Conservation (phyloP, 805 yeast species). For the Starmerella kuoi region DNA sequence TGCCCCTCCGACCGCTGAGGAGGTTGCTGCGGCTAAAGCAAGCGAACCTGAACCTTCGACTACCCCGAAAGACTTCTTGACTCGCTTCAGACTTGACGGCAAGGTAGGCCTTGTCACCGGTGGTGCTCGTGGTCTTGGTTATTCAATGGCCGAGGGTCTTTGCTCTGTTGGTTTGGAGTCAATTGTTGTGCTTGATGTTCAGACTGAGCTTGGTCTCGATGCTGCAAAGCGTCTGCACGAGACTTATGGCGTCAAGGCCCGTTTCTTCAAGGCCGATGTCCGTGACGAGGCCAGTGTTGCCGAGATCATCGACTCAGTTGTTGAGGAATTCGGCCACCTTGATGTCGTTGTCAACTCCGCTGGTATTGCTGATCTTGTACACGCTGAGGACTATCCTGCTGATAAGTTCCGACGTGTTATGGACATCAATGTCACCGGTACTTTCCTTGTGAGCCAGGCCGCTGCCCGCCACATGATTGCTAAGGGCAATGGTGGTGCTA, state of each 20-base stretch:
- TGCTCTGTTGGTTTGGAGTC: slow-evolving; percentile 45
- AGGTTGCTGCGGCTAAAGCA: slow-evolving; percentile 30
- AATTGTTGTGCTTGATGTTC: slow-evolving; percentile 42
- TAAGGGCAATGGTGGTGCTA: slow-evolving; percentile 43
- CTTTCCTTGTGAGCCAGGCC: slow-evolving; percentile 53
- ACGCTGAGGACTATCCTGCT: slow-evolving; percentile 57
- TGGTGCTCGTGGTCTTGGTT: slow-evolving; percentile 57
- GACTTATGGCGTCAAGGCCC: slow-evolving; percentile 43
- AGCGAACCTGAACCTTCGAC: slow-evolving; percentile 26
- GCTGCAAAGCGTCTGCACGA: slow-evolving; percentile 44
- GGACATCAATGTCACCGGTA: slow-evolving; percentile 55
- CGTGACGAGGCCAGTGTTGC: slow-evolving; percentile 40
- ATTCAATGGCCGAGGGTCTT: slow-evolving; percentile 49
- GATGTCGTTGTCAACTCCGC: slow-evolving; percentile 52
- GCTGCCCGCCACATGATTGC: slow-evolving; percentile 55
- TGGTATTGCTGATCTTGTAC: slow-evolving; percentile 56
- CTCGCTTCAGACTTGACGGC: slow-evolving; percentile 45
- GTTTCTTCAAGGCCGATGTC: slow-evolving; percentile 55
- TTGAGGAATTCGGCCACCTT: slow-evolving; percentile 41
- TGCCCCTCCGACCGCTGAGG: slow-evolving; percentile 32
- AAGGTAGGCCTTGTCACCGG: slow-evolving; percentile 54
- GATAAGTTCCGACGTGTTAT: slow-evolving; percentile 50
- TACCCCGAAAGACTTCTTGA: slow-evolving; percentile 30
- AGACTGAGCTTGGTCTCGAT: slow-evolving; percentile 49
- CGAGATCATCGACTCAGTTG: slow-evolving; percentile 41